Evolutionary conservation across 768 basidiomycete genomes (phyloP), one percentile per base, ranked within the genome.

Genomic region (Psilocybe azurescens): DNA sequence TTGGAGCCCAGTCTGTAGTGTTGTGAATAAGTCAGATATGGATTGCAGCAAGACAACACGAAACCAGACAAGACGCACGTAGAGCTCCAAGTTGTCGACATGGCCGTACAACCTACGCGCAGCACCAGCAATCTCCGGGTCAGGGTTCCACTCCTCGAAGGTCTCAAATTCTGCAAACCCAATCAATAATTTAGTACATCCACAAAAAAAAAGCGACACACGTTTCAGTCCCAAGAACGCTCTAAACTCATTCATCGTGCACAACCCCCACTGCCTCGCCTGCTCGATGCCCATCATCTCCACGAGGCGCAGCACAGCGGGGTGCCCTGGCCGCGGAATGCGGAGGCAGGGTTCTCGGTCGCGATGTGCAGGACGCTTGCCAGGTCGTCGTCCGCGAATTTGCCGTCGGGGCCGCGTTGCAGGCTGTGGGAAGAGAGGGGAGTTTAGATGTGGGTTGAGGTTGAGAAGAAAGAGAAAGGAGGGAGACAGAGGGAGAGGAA

Each of bases 251-350:
- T 86, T 86, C 79, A 85, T 78, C 5, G 82, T 79, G 67, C 83
- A 83, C 3, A 81, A 78, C 30, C 86, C 86, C 86, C 86, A 88
- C 7, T 67, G 65, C 41, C 87, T 72, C 2, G 82, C 79, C 70
- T 86, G 85, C 53, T 77, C 70, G 50, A 89, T 87, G 0, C 81
- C 82, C 75, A 87, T 73, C n/a, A 86, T 80, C 67, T 89, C 87
- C 20, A 87, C 76, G 44, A 85, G 71, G 8, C 83, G 72, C 62
- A 87, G 68, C 5, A 78, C 79, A 2, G 67, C 69, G 0, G 86
- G 0, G 81, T 81, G 9, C 82, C 80, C 1, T 80, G 79, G 16
- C 80, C 84, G 36, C 82, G 56, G 44, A 61, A 66, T 2, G 59
- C 60, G 47, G 59, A 60, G 7, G 65, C 65, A n/a, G 65, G 62